These are phyloP conservation scores for Dendrothele bispora DNA, from an alignment of 768 basidiomycete genomes.

Conservation along the genomic window DNA sequence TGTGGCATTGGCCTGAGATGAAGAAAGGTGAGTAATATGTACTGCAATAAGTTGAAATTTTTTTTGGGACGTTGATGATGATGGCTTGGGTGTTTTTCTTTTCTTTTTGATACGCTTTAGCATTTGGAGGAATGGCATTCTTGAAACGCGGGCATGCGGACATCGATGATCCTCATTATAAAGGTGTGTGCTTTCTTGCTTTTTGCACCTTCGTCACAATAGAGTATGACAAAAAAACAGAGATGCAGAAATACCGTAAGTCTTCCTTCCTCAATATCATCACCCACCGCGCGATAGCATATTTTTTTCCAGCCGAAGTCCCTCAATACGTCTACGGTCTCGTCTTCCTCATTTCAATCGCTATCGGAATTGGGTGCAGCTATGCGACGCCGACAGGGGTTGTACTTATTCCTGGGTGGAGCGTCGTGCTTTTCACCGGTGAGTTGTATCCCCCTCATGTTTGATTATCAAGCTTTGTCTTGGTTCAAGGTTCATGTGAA, in stretches of 20 bases:
- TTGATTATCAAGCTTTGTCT: too few relatives aligned
- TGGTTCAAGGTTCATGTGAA: too few relatives aligned
- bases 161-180: conserved; percentile 51
- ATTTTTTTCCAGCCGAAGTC: conserved; percentile 34
- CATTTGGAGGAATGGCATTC: conserved; percentile 43
- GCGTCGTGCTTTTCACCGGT: conserved; percentile 50
- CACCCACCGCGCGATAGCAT: not conserved
- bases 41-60: not conserved
- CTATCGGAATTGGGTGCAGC: conserved; percentile 47
- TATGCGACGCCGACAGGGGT: conserved; percentile 35
- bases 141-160: conserved; percentile 35
- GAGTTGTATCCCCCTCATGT: too few relatives aligned
- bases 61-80: not conserved
- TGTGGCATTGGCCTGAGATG: conserved; percentile 56
- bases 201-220: not conserved
- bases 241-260: conserved; percentile 48
- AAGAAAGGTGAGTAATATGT: conserved; percentile 30
- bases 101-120: conserved; percentile 17
- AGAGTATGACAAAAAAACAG: conserved; percentile 18
- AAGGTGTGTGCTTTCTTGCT: conserved; percentile 29
- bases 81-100: too few relatives aligned
- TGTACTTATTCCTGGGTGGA: conserved; percentile 57
- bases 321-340: conserved; percentile 52
- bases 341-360: conserved; percentile 46
- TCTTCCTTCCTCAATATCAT: not conserved